These are phyloP conservation scores for Cryptococcus floricola DNA, from an alignment of 1,284 basidiomycete species.

Conservation along the genomic window DNA sequence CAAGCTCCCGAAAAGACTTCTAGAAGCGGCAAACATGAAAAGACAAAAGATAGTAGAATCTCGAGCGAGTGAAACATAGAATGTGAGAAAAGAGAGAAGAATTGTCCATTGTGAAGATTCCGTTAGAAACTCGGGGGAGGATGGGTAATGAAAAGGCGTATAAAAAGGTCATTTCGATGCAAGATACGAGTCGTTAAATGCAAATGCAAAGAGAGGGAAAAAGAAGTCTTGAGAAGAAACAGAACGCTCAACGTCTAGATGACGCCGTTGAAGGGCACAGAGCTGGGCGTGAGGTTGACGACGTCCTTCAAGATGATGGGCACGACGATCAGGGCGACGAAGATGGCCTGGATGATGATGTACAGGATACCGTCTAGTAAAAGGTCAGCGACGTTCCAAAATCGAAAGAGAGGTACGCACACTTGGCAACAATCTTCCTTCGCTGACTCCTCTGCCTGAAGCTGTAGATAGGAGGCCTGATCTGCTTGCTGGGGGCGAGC, in stretches of 20 bases:
- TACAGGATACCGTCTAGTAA: constrained; percentile 67
- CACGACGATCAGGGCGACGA: constrained; percentile 61
- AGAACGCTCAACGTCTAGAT: constrained; percentile 28
- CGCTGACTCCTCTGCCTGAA: constrained; percentile 81
- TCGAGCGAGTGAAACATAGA: neutral
- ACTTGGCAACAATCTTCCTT: constrained; percentile 68
- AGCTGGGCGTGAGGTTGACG: constrained; percentile 59
- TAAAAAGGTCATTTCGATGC: neutral
- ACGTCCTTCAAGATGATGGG: constrained; percentile 57
- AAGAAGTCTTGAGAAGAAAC: neutral
- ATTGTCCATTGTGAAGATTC: neutral
- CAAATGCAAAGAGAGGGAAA: neutral
- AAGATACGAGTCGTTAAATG: neutral
- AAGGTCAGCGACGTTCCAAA: neutral
- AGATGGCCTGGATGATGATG: constrained; percentile 65
- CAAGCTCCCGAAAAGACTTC: neutral
- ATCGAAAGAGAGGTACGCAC: constrained; percentile 24
- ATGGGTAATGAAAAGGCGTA: neutral
- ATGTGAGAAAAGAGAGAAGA: neutral
- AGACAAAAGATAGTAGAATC: neutral
- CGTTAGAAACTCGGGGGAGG: neutral
- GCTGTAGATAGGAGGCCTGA: constrained; percentile 87
- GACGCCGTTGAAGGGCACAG: constrained; percentile 33
- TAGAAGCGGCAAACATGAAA: neutral
- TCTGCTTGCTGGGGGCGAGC: constrained; percentile 69